Conservation (phyloP, 2,329 filamentous ascomycete genomes). For the Neonectria coccinea region DNA sequence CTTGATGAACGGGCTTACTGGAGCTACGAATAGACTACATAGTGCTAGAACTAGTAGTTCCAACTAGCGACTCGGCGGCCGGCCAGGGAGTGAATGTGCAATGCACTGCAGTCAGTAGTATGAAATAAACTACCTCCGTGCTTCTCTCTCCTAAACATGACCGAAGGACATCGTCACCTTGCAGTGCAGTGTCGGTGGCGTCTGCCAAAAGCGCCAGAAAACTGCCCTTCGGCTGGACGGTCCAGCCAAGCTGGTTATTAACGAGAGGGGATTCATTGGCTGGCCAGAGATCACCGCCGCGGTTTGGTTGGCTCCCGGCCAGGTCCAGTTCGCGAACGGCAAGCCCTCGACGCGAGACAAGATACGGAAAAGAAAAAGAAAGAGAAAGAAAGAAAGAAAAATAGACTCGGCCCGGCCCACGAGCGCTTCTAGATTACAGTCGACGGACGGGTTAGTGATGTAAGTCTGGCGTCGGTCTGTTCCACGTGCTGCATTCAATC, state of each 20-base stretch:
- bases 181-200: constrained; percentile 15
- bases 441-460: neutral
- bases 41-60: neutral
- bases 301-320: constrained; percentile 14
- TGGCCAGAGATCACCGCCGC: constrained; percentile 2
- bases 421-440: neutral
- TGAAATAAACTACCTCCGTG: neutral
- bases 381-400: neutral
- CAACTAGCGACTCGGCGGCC: neutral
- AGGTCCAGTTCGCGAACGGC: neutral
- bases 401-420: neutral
- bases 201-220: constrained; percentile 10
- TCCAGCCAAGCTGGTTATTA: neutral
- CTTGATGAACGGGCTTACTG: neutral
- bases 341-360: neutral
- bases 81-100: neutral
- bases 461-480: neutral
- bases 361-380: neutral
- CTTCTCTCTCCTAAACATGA: neutral
- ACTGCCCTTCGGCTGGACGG: constrained; percentile 11
- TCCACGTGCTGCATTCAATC: too few relatives aligned
- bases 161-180: neutral
- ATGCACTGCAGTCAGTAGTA: neutral
- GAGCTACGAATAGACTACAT: too few relatives aligned
- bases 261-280: neutral